These are phyloP conservation scores for Scolecobasidium constrictum DNA, from an alignment of 2,329 filamentous ascomycete genomes.

Conservation along the genomic window DNA sequence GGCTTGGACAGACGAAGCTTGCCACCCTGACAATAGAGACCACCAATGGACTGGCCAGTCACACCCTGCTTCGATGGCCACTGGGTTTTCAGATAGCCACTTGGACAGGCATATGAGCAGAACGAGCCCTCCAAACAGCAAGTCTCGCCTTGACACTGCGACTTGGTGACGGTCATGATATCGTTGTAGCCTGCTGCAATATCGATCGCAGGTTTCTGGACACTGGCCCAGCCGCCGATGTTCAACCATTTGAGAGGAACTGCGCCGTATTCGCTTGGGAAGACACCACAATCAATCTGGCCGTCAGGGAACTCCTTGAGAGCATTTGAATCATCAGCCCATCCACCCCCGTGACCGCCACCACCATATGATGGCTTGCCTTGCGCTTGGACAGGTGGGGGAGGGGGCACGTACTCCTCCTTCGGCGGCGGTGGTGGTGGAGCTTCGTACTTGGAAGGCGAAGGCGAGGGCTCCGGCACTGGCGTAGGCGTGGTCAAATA, in stretches of 20 bases:
- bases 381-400: not conserved
- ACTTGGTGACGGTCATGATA: conserved; percentile 57
- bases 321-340: conserved; percentile 12
- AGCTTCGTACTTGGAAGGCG: not conserved
- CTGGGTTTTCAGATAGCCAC: conserved; percentile 84
- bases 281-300: conserved; percentile 55
- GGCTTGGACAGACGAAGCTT: conserved; percentile 69
- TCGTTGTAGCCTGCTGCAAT: conserved; percentile 29
- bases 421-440: too few relatives aligned
- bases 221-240: conserved; percentile 66
- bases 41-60: conserved; percentile 78
- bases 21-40: conserved; percentile 68
- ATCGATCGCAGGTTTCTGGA: conserved; percentile 46
- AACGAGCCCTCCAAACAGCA: conserved; percentile 53
- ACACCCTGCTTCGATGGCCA: conserved; percentile 72
- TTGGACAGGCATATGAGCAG: conserved; percentile 90
- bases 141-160: conserved; percentile 42
- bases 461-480: not conserved
- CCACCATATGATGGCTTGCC: not conserved
- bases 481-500: conserved; percentile 10
- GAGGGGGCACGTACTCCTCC: too few relatives aligned
- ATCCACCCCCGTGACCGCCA: not conserved
- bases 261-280: conserved; percentile 76
- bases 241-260: conserved; percentile 57
- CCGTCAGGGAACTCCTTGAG: conserved; percentile 67